Evolutionary conservation across 2,329 filamentous ascomycete species (phyloP), one percentile per base, ranked within the genome.

Genomic region (Fusarium sp.): DNA sequence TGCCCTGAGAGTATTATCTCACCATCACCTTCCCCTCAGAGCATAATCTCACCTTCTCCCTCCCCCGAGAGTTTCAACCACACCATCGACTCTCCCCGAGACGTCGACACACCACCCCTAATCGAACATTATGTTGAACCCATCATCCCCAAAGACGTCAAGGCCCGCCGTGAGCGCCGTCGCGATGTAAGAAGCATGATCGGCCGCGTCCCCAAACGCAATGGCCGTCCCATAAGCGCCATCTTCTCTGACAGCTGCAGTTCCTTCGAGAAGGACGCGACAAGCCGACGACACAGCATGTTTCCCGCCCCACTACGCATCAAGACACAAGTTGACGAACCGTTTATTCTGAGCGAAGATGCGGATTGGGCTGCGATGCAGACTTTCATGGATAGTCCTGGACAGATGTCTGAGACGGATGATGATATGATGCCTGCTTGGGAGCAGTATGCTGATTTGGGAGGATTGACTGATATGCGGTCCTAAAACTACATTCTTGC

Each of bases 381-480:
- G 61, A 74, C 74, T 3, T 80, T 81, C 46, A 75, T 81, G 57
- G 77, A 79, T 32, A 75, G 69, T 29, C 65, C 65, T 10, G 66
- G 61, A 12, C 65, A 67, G 7, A 57, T 60, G 13, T 52, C 67
- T 7, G 61, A 59, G 24, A 65, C 53, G 12, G 72, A 74, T 22
- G 73, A 73, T 32, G 70, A 74, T 22, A 73, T 71, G 30, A 72
- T 78, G 59, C 77, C 80, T 6, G 80, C 80, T 7, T 86, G 83
- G 83, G 83, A 83, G 67, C 82, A 84, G 73, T 85, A 83, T 64
- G 77, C 79, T 29, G 82, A 83, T 14, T 73, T 86, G 6, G 84
- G 84, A 34, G 84, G 84, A 0, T 70, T 85, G 48, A 85, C 79
- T 3, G 79, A 81, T 62, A 75, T 80, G 69, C 73, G 73, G 45